Evolutionary conservation across 1,284 basidiomycete genomes (phyloP), one percentile per base, ranked within the genome.

Genomic region (Hemileia vastatrix): DNA sequence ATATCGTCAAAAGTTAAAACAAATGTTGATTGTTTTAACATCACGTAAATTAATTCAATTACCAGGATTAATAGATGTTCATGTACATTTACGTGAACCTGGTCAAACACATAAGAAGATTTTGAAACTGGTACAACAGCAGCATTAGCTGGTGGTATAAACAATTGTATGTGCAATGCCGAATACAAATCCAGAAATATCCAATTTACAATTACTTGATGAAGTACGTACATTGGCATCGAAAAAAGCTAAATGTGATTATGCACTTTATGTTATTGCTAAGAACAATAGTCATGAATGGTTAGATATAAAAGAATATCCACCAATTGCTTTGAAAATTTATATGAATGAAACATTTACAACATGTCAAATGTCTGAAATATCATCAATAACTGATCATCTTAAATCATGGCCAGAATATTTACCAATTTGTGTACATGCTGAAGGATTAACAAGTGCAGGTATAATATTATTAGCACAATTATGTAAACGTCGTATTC

Each of bases 381-480:
- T 76, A 87, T 81, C 81, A 31, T 76, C 77, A 50, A 83, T 94
- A 40, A 89, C 92, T 1, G 81, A 85, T 23, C 89, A 96, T 77
- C 95, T 97, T 73, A 83, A 87, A 13, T 81, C 86, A 3, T 97
- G 95, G 94, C 88, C 93, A 1, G 74, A 79, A 21, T 90, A 95
- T 71, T 93, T 91, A 77, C 87, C 87, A 18, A 90, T 98, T 72
- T 81, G 96, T 57, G 94, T 93, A 1, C 88, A 97, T 75, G 94
- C 94, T 5, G 86, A 86, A 69, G 86, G 88, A 19, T 88, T 90
- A 1, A 87, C 95, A 71, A 83, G 97, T 27, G 93, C 95, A 2
- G 96, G 93, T 1, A 83, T 96, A 53, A 82, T 98, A 33, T 81
- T 98, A 32, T 80, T 97, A 51, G 92, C 94, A 13, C 94, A 89